Evolutionary conservation across 2,329 filamentous ascomycete species (phyloP), one percentile per base, ranked within the genome.

Genomic region (Rugonectria rugulosa): DNA sequence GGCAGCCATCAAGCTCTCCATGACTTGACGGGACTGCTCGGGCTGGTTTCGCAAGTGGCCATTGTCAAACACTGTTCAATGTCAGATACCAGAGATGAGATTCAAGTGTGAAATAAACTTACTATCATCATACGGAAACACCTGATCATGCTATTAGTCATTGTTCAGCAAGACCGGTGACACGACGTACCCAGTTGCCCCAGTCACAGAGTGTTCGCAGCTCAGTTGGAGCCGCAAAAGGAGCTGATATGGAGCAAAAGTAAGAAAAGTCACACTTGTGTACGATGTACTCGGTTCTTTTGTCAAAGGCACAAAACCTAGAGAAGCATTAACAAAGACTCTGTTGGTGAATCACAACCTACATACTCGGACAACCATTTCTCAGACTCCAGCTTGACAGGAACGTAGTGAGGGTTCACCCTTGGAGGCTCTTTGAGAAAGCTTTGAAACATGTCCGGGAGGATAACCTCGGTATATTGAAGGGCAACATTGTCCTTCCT

Each of bases 111-210:
- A 10, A 23, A 12, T n/a, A 29, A 42, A n/a, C 37, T 17, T 32
- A 38, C 47, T 42, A 19, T 61, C 55, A 2, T 41, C 19, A 2
- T 56, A 36, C 6, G 58, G 24, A 12, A 51, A 42, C 26, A 34
- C 10, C 42, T 45, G 23, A 12, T 6, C 14, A 34, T 6, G 6
- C 8, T 15, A 20, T 21, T 9, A 34, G 42, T 9, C 12, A 37
- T 10, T 17, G 17, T 9, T 12, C 3, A 14, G 15, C 11, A 19
- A 3, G 2, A 32, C 7, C 11, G n/a, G 6, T 8, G 6, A 12
- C 12, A 15, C 34, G 15, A 24, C 43, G 21, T 46, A 37, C 43
- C 43, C 43, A 46, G 29, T 46, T 46, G 3, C 31, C 20, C 43
- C 43, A 46, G 11, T 46, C 43, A 37, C 43, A 46, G 4, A 46